These are phyloP conservation scores for Gonium pectorale DNA, from an alignment of 139 green algal genomes.

Conservation along the genomic window DNA sequence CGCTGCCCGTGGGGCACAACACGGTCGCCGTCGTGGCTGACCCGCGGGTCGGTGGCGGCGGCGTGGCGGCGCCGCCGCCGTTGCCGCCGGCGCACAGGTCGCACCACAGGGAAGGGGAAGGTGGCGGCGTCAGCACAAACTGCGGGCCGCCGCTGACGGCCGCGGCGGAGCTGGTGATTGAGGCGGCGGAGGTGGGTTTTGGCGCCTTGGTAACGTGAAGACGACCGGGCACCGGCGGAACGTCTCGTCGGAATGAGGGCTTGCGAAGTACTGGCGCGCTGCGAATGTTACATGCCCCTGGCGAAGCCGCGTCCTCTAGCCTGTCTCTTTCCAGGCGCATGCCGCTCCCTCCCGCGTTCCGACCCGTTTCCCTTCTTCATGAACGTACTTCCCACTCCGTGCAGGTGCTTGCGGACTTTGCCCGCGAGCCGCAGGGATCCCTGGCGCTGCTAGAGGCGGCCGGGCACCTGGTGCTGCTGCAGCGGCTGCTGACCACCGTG, in stretches of 20 bases:
- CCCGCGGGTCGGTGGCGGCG: neutral
- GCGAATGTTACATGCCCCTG: neutral
- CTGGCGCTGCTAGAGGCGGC: neutral
- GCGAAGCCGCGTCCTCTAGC: neutral
- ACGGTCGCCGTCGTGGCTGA: neutral
- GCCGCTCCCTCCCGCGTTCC: neutral
- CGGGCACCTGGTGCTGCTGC: slow-evolving; percentile 23
- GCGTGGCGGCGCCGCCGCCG: neutral
- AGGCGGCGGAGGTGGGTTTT: neutral
- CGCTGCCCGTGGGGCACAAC: neutral
- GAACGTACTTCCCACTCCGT: neutral
- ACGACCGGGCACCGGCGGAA: neutral
- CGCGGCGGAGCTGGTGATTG: neutral
- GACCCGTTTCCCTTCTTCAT: neutral
- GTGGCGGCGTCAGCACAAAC: too few species aligned
- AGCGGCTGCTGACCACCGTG: slow-evolving; percentile 20
- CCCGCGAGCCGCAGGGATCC: neutral
- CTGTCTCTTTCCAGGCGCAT: neutral
- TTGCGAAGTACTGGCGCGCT: neutral
- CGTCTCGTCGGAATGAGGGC: neutral
- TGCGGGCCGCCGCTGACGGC: neutral
- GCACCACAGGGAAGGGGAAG: neutral
- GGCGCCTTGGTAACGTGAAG: neutral
- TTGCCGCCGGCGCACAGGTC: neutral
- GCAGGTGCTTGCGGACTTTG: slow-evolving; percentile 8